These are phyloP conservation scores for Phlyctochytrium bullatum DNA, from an alignment of 192 early-diverging fungal genomes.

Conservation along the genomic window DNA sequence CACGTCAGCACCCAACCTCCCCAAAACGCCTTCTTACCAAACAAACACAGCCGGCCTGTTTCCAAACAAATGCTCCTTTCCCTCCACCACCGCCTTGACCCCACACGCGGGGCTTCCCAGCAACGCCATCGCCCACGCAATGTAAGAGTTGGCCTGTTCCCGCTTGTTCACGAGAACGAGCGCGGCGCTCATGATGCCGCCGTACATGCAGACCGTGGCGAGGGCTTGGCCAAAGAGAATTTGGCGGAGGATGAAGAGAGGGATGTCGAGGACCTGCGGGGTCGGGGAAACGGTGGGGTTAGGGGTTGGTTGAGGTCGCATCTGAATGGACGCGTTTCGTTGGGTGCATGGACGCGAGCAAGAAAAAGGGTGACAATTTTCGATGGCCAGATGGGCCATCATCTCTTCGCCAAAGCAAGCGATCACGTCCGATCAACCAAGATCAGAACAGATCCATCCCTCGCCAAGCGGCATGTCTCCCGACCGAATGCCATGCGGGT, in stretches of 20 bases:
- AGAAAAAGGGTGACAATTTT: no score
- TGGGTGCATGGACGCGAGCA: no score
- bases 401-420: no score
- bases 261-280: not conserved
- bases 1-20: not conserved
- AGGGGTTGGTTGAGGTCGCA: no score
- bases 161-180: not conserved
- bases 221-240: conserved; percentile 3
- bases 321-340: no score
- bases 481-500: no score
- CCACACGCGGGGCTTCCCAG: not conserved
- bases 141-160: not conserved
- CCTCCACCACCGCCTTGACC: not conserved
- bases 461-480: no score
- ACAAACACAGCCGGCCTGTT: conserved; percentile 6
- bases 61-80: not conserved
- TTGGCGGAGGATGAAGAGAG: conserved; percentile 6
- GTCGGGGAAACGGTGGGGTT: no score
- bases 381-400: no score
- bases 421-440: no score
- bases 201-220: not conserved
- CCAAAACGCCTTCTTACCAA: not conserved
- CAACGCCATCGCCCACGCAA: not conserved
- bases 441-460: no score
- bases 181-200: not conserved